Percentiles rank a stretch among this genome's conserved stretches.
phyloP scores from a whole-genome alignment of 345 rosid species.

The Citrus glauca region DNA sequence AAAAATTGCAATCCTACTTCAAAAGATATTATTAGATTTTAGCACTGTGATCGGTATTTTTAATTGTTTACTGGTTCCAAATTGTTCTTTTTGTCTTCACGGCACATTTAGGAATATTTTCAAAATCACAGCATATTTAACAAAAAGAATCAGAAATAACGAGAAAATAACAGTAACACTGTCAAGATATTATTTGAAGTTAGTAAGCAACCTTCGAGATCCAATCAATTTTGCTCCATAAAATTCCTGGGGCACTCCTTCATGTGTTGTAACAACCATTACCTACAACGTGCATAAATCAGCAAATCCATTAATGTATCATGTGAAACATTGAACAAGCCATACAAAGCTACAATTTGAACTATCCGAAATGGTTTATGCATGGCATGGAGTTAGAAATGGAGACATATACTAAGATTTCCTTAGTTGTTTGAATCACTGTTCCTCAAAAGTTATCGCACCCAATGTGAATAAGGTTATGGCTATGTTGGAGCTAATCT shows the following conservation, averaged over 20 bases:
- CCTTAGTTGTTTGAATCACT: not conserved
- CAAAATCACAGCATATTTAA: not conserved
- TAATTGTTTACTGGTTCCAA: not conserved
- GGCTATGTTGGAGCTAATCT: too few relatives aligned
- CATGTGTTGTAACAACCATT: conserved; percentile 96
- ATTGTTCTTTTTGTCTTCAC: not conserved
- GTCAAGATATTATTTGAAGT: not conserved
- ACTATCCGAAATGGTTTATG: not conserved
- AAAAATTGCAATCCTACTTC: conserved; percentile 1
- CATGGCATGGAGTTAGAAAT: conserved; percentile 1
- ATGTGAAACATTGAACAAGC: not conserved
- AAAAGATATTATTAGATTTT: not conserved
- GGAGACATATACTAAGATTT: not conserved
- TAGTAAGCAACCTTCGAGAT: conserved; percentile 64
- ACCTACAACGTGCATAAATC: conserved; percentile 43
- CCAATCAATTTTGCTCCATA: conserved; percentile 96
- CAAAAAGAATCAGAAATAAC: not conserved
- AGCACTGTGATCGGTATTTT: not conserved
- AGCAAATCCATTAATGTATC: conserved; percentile 4
- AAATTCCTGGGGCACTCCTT: conserved; percentile 94
- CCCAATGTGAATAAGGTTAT: not conserved
- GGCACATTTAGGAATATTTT: not conserved
- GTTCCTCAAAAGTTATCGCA: not conserved
- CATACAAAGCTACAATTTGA: not conserved
- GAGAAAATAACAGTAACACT: not conserved